A percentile compares a stretch with the other conserved stretches of the same genome.
phyloP scores from a whole-genome alignment of 176 grass and related monocot genomes.

The Microstegium vimineum region DNA sequence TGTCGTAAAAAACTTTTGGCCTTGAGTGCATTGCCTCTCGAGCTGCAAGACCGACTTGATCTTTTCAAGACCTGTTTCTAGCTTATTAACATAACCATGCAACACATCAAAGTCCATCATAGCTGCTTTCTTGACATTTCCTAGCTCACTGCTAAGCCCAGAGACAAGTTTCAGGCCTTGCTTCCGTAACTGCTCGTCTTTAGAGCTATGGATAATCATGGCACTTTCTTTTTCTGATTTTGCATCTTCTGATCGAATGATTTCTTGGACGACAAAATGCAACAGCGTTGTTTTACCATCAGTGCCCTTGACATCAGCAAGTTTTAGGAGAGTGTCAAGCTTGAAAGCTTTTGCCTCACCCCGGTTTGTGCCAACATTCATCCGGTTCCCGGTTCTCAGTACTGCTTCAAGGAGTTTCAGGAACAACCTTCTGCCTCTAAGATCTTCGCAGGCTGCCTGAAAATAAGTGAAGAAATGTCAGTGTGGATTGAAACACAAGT shows the following conservation, averaged over 20 bases:
- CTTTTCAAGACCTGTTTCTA: conserved; percentile 77
- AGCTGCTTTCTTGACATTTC: conserved; percentile 87
- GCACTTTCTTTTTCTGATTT: conserved; percentile 49
- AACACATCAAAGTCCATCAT: conserved; percentile 95
- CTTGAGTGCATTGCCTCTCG: conserved; percentile 65
- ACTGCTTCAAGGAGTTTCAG: conserved; percentile 94
- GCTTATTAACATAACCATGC: conserved; percentile 77
- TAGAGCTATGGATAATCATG: conserved; percentile 30
- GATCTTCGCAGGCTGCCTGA: conserved; percentile 91
- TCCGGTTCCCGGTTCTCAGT: conserved; percentile 86
- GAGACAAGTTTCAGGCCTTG: conserved; percentile 85
- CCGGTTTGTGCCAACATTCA: conserved; percentile 96
- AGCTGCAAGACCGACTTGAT: conserved; percentile 74
- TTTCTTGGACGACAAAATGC: conserved; percentile 98
- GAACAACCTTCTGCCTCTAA: conserved; percentile 83
- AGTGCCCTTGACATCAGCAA: conserved; percentile 88
- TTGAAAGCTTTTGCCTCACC: conserved; percentile 94
- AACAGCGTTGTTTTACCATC: conserved; percentile 94
- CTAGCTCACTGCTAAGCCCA: conserved; percentile 75
- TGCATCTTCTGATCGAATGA: conserved; percentile 78
- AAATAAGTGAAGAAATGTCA: conserved; percentile 20
- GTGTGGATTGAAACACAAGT: neutral
- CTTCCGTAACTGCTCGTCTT: conserved; percentile 80
- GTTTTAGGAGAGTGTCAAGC: conserved; percentile 96
- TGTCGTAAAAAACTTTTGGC: conserved; percentile 69